Evolutionary conservation across 495 filamentous ascomycete genomes (phyloP), one percentile per base, ranked within the genome.

Genomic region (Podospora pseudopauciseta): DNA sequence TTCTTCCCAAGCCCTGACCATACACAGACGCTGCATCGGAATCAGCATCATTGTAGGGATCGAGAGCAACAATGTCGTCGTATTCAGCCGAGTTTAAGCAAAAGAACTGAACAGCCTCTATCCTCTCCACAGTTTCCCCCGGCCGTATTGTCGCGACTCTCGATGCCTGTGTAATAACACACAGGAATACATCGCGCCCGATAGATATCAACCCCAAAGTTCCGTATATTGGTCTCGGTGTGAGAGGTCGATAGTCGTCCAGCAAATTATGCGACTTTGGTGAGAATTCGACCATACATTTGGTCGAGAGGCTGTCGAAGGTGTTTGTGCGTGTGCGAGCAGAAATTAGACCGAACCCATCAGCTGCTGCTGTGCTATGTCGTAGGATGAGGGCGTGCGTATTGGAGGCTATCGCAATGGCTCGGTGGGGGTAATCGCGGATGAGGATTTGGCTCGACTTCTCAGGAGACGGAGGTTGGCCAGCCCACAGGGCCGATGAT

Each of bases 201-300:
- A 97, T 83, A 2, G 93, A 94, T 68, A 98, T 92, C 53, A 99
- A 81, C 1, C 95, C 95, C 64, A 99, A 84, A 2, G 94, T 97
- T 34, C 95, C 95, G 72, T 93, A 87, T 44, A 92, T 91, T n/a
- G 88, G 86, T 20, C 87, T 82, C n/a, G 85, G 81, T 57, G 89
- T 90, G 55, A 97, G 76, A 4, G 88, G 81, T 63, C 88, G 86
- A 77, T 93, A 98, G 34, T 89, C 89, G 67, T 81, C 81, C 44
- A 97, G 81, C 65, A 95, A 85, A 58, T 86, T 82, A 57, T 86
- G 80, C n/a, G 86, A 80, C n/a, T 84, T 74, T 13, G 84, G 80
- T 1, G 87, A 81, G 79, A 97, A 96, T 75, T 97, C 93, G 65
- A 98, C 92, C 79, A 94, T 90, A 80, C 92, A 97, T 67, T 89